Evolutionary conservation across 441 rosid species (phyloP).

Genomic region (Pelargonium myrrhifolium): DNA sequence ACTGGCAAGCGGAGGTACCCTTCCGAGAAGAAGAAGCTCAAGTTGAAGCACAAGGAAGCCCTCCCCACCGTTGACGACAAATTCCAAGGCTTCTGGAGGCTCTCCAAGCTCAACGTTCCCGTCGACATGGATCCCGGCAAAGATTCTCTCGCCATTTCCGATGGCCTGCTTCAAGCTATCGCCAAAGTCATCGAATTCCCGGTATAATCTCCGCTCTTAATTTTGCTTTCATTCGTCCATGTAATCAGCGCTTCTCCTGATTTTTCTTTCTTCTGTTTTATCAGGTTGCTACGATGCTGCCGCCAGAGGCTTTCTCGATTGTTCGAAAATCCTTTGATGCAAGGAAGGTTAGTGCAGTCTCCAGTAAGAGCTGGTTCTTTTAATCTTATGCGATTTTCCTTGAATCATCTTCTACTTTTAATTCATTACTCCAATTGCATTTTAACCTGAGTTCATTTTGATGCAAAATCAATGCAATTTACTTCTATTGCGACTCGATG

Average conservation of each 20-base stretch:
- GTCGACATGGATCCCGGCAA: slow-evolving; percentile 76
- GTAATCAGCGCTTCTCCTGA: not conserved
- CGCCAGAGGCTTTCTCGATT: slow-evolving; percentile 67
- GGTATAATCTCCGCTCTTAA: slow-evolving; percentile 28
- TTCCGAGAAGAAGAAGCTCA: slow-evolving; percentile 84
- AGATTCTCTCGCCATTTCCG: slow-evolving; percentile 57
- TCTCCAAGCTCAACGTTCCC: slow-evolving; percentile 66
- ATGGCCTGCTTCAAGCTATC: slow-evolving; percentile 64
- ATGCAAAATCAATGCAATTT: not conserved
- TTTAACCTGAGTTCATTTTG: too few relatives aligned
- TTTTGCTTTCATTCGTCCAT: not conserved
- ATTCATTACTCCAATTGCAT: too few relatives aligned
- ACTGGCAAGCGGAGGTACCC: slow-evolving; percentile 84
- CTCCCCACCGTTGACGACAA: slow-evolving; percentile 45
- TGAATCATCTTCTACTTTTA: not conserved
- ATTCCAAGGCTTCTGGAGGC: slow-evolving; percentile 77
- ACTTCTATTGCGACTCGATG: not conserved
- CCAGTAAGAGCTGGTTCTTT: not conserved
- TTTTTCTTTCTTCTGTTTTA: not conserved
- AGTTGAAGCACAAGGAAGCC: slow-evolving; percentile 44
- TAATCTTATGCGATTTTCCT: not conserved
- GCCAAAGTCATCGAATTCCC: slow-evolving; percentile 78
- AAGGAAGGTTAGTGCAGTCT: slow-evolving; percentile 50
- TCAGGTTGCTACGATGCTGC: slow-evolving; percentile 85
- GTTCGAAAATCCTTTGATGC: slow-evolving; percentile 91